A percentile compares a stretch with the other conserved stretches of the same genome.
Evolutionary conservation across 495 filamentous ascomycete genomes (phyloP).

Genomic region (Xylaria palmicola): DNA sequence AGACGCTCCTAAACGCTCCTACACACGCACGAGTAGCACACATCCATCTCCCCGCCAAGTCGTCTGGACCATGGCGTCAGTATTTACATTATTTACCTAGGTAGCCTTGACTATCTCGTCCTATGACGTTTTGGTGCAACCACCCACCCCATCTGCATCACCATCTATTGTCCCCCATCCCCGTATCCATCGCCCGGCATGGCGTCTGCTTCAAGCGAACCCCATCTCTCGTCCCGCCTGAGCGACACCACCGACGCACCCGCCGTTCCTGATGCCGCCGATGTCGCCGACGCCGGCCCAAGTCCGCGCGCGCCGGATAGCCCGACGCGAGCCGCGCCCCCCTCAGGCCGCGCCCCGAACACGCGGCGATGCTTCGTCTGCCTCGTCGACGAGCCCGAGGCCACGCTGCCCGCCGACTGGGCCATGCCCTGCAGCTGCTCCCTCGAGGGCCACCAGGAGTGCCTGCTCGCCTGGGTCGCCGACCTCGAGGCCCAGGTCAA

Average conservation of each 20-base stretch:
- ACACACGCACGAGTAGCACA: too few species aligned
- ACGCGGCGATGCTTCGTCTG: conserved; percentile 90
- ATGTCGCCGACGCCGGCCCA: conserved; percentile 5
- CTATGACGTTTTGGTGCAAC: too few species aligned
- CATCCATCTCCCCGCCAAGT: too few species aligned
- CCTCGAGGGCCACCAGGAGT: conserved; percentile 85
- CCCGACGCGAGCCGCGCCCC: background rate
- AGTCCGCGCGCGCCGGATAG: conserved; percentile 16
- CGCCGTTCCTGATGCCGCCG: too few species aligned
- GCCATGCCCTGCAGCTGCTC: conserved; percentile 85
- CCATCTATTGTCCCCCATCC: too few species aligned
- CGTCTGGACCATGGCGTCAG: conserved; percentile 1
- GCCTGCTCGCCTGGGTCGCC: conserved; percentile 86
- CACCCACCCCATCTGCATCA: too few species aligned
- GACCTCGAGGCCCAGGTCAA: conserved; percentile 65
- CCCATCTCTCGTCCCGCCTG: too few species aligned
- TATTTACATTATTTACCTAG: background rate
- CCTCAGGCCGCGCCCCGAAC: conserved; percentile 23
- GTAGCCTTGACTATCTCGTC: background rate
- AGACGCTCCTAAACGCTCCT: background rate
- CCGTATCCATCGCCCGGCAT: too few species aligned
- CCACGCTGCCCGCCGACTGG: conserved; percentile 66
- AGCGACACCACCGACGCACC: too few species aligned
- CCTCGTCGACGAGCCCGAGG: conserved; percentile 78
- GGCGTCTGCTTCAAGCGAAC: too few species aligned